Evolutionary conservation across 352 stramenopile species (phyloP).

Genomic region (Globisporangium echinulatum): DNA sequence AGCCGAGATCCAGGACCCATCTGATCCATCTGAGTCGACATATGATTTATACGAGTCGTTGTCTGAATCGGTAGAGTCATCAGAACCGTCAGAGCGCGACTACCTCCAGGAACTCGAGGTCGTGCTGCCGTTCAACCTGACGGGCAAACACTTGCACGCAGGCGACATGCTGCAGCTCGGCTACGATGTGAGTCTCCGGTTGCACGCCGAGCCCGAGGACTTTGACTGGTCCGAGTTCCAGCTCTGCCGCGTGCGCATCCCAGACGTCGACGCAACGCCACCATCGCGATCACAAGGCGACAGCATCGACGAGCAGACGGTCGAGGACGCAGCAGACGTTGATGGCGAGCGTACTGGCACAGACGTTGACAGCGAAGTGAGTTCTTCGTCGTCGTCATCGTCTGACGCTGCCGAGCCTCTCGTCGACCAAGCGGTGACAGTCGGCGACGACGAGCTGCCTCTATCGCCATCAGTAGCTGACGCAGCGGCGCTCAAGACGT

Average conservation of each 20-base stretch:
- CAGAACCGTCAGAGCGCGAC: background rate
- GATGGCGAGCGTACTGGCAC: background rate
- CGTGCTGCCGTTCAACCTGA: conserved; percentile 66
- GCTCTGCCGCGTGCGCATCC: conserved; percentile 39
- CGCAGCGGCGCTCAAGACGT: conserved; percentile 8
- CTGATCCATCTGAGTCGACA: no score
- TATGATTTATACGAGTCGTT: no score
- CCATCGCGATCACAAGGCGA: conserved; percentile 1
- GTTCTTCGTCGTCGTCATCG: background rate
- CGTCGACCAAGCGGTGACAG: conserved; percentile 3
- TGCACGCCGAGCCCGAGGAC: conserved; percentile 42
- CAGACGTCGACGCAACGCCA: conserved; percentile 21
- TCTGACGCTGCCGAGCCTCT: background rate
- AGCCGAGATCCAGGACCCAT: conserved; percentile 31
- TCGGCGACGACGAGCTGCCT: background rate
- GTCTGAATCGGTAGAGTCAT: no score
- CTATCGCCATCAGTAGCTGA: conserved; percentile 1
- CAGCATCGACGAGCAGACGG: background rate
- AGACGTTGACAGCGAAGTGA: background rate
- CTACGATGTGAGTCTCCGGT: conserved; percentile 35
- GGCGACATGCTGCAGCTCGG: conserved; percentile 50
- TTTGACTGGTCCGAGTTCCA: conserved; percentile 48
- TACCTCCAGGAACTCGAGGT: conserved; percentile 31
- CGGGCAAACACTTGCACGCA: conserved; percentile 46
- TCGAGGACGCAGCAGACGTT: background rate